phyloP scores from a whole-genome alignment of 768 basidiomycete genomes.

The Terana coerulea region DNA sequence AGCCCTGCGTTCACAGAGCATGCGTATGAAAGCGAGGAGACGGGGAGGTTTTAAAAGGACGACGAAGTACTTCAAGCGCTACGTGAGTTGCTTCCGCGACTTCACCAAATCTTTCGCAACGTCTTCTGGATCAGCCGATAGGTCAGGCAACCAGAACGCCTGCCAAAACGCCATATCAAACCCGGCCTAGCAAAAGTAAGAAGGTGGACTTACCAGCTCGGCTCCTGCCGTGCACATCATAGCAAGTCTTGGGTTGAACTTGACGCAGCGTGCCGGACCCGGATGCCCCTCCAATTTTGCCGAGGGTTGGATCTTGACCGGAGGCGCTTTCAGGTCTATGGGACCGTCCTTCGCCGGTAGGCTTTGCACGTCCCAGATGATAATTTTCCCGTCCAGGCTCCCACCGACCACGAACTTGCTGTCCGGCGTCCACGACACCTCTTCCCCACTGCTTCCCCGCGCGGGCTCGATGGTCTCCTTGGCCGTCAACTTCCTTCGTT shows the following conservation, averaged over 20 bases:
- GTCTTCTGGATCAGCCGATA: conserved; percentile 63
- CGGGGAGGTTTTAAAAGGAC: no score
- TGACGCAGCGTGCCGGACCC: conserved; percentile 80
- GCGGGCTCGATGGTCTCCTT: conserved; percentile 59
- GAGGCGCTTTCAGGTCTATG: conserved; percentile 51
- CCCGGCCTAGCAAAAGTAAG: background rate
- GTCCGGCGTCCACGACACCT: conserved; percentile 92
- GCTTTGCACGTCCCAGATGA: conserved; percentile 81
- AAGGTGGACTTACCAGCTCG: conserved; percentile 59
- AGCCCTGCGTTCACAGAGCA: no score
- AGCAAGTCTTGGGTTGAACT: conserved; percentile 83
- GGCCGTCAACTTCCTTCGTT: conserved; percentile 50
- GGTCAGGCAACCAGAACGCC: conserved; percentile 70
- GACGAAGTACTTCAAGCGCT: no score
- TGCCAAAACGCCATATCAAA: conserved; percentile 18
- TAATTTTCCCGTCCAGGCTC: conserved; percentile 78
- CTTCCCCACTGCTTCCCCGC: conserved; percentile 87
- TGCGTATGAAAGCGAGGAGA: no score
- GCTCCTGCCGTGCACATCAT: conserved; percentile 86
- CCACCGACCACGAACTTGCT: conserved; percentile 88
- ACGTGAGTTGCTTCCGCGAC: no score
- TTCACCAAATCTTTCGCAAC: conserved; percentile 66
- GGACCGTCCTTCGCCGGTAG: conserved; percentile 49
- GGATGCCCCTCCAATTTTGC: conserved; percentile 71
- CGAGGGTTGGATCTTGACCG: conserved; percentile 48